Evolutionary conservation across 163 green algal species (phyloP), one percentile per base, ranked within the genome.

Genomic region (Volvox carteri): DNA sequence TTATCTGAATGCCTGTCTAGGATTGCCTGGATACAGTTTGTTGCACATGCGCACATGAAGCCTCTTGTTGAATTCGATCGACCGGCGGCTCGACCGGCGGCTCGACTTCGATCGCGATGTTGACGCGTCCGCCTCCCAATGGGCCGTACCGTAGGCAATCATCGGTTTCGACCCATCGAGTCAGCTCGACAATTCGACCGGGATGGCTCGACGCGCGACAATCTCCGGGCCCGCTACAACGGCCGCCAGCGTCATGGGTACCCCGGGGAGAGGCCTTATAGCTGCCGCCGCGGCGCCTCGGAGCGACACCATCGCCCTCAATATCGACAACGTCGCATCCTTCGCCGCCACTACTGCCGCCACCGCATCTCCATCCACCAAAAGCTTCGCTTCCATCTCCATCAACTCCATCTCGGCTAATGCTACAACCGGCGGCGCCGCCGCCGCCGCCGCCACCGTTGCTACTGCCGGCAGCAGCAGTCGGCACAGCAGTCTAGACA

Each of bases 101-200:
- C n/a, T n/a, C n/a, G n/a, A n/a, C n/a, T n/a, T n/a, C n/a, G n/a
- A n/a, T n/a, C n/a, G n/a, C n/a, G n/a, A n/a, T n/a, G n/a, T n/a
- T n/a, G n/a, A n/a, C n/a, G n/a, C n/a, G n/a, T n/a, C n/a, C n/a
- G n/a, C n/a, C n/a, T n/a, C n/a, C n/a, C n/a, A n/a, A n/a, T n/a
- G n/a, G n/a, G n/a, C 52, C 0, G 25, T 89, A 37, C 78, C n/a
- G n/a, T n/a, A 93, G 73, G 85, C 90, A 0, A 87, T 93, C 33
- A 91, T 93, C 25, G 65, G 81, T 12, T 81, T 84, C 28, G 90
- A 90, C 25, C 68, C 83, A 0, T 56, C 46, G n/a, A 74, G 42
- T 50, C 48, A 78, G 30, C 6, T 52, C 7, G 80, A 48, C 44
- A n/a, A n/a, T n/a, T 4, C 78, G 42, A 52, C 14, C 37, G 7